Evolutionary conservation across 1,139 yeast species (phyloP).

Genomic region (Kluyveromyces sp.): DNA sequence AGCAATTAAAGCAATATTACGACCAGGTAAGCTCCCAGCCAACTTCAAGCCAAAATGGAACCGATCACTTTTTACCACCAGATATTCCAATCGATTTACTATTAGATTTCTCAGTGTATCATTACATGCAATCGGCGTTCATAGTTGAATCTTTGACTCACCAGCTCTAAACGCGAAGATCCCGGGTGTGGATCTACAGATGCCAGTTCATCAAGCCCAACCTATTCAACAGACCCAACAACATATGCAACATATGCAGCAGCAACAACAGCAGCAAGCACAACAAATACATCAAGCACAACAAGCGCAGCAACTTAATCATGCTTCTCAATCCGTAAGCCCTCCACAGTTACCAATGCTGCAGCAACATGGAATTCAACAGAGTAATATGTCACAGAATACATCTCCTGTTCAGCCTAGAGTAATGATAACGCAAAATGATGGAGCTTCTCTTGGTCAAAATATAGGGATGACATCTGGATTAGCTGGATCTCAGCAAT

Average conservation of each 20-base stretch:
- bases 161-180: slow-evolving; percentile 4
- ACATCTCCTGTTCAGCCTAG: not conserved
- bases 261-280: not conserved
- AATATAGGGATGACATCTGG: not conserved
- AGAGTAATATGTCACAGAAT: not conserved
- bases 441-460: not conserved
- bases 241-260: not conserved
- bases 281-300: not conserved
- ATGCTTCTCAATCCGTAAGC: not conserved
- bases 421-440: not conserved
- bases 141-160: slow-evolving; percentile 4
- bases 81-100: slow-evolving; percentile 18
- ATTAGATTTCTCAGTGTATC: slow-evolving; percentile 14
- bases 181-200: slow-evolving; percentile 3
- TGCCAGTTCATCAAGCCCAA: not conserved
- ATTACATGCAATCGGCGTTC: slow-evolving; percentile 11
- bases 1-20: slow-evolving; percentile 10
- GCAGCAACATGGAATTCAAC: not conserved
- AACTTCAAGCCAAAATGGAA: not conserved
- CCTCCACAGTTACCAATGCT: slow-evolving; percentile 1
- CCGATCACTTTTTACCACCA: slow-evolving; percentile 8
- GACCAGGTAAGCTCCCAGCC: slow-evolving; percentile 1
- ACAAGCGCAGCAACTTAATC: not conserved
- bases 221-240: not conserved
- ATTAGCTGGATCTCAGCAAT: not conserved